phyloP scores from a whole-genome alignment of 371 early-diverging fungal species.

The Mucor circinelloides region DNA sequence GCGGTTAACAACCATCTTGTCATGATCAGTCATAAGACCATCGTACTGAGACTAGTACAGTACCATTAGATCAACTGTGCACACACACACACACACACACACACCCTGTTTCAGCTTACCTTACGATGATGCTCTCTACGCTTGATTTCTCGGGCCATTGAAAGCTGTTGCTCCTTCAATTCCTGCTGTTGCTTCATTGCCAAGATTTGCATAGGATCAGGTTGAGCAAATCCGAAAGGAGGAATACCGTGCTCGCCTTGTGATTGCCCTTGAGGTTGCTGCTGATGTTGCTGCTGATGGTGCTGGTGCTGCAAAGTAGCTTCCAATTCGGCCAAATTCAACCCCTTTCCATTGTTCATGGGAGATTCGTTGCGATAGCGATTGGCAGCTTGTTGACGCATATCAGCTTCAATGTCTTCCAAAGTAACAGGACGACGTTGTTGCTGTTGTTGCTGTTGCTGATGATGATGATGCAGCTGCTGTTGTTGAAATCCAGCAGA shows the following conservation, averaged over 20 bases:
- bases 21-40: constrained; percentile 90
- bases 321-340: constrained; percentile 75
- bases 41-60: constrained; percentile 68
- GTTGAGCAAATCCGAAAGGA: constrained; percentile 26
- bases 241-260: constrained; percentile 7
- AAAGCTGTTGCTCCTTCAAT: constrained; percentile 31
- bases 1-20: constrained; percentile 89
- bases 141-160: constrained; percentile 45
- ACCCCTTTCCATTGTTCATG: constrained; percentile 37
- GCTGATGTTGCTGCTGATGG: background rate
- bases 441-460: constrained; percentile 38
- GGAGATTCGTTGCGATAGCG: constrained; percentile 29
- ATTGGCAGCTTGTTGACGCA: constrained; percentile 40
- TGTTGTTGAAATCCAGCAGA: constrained; percentile 23
- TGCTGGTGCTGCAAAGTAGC: constrained; percentile 53
- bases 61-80: background rate
- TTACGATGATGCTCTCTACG: constrained; percentile 49
- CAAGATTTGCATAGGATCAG: constrained; percentile 33
- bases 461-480: constrained; percentile 29
- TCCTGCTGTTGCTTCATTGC: constrained; percentile 35
- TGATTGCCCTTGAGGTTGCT: constrained; percentile 4
- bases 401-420: constrained; percentile 67
- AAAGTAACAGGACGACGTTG: constrained; percentile 34
- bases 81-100: background rate
- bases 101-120: constrained; percentile 17